A percentile compares a stretch with the other conserved stretches of the same genome.
phyloP scores from a whole-genome alignment of 2,329 filamentous ascomycete species.

The Zymoseptoria brevis region DNA sequence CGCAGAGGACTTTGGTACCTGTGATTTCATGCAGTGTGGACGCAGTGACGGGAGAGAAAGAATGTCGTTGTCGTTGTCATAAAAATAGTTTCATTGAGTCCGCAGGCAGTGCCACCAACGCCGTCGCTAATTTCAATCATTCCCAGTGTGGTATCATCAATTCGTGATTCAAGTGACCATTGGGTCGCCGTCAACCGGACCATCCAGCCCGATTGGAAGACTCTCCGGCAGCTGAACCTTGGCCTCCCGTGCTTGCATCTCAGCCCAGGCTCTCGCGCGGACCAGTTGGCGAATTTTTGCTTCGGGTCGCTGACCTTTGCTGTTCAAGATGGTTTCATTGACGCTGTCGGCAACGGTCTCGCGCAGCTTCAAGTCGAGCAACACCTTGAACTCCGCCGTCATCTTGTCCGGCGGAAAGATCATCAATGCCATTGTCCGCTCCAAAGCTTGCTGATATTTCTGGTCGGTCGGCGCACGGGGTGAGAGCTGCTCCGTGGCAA shows the following conservation, averaged over 20 bases:
- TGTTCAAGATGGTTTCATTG: conserved; percentile 76
- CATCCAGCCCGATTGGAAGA: conserved; percentile 38
- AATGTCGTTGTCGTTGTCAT: not conserved
- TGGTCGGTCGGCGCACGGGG: conserved; percentile 75
- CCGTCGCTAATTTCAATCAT: conserved; percentile 17
- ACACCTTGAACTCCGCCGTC: conserved; percentile 62
- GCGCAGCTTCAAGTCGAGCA: conserved; percentile 73
- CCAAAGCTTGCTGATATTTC: conserved; percentile 76
- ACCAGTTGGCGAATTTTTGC: conserved; percentile 76
- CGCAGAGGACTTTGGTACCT: not conserved
- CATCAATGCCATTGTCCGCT: conserved; percentile 85
- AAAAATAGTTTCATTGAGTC: conserved; percentile 3
- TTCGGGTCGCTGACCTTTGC: conserved; percentile 65
- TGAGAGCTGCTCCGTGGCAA: conserved; percentile 79
- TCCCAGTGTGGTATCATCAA: conserved; percentile 1
- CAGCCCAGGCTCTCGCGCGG: conserved; percentile 77
- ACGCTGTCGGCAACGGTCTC: conserved; percentile 78
- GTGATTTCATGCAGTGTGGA: not conserved
- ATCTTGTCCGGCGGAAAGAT: conserved; percentile 80
- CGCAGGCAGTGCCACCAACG: conserved; percentile 12
- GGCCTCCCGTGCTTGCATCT: conserved; percentile 49
- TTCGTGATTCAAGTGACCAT: conserved; percentile 16
- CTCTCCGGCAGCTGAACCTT: conserved; percentile 35
- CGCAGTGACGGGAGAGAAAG: not conserved
- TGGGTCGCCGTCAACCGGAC: conserved; percentile 15